Percentiles rank a stretch among this genome's conserved stretches.
These are phyloP conservation scores for Pelargonium hybrid DNA, from an alignment of 441 rosid species.

Conservation along the genomic window DNA sequence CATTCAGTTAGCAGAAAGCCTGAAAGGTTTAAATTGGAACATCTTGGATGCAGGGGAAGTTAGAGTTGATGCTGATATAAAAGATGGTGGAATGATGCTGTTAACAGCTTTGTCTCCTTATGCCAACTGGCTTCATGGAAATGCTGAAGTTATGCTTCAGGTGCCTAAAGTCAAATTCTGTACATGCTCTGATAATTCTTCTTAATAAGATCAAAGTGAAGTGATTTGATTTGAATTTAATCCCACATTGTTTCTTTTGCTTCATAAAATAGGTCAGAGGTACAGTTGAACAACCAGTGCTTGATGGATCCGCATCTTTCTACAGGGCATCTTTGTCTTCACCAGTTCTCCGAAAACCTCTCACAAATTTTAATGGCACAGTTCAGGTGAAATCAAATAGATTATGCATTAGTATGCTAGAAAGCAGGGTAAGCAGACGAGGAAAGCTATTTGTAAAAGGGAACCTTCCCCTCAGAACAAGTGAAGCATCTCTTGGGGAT, in stretches of 20 bases:
- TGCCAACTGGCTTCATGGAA: constrained; percentile 92
- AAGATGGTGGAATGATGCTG: constrained; percentile 99
- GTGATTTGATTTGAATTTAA: constrained; percentile 9
- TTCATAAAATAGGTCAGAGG: constrained; percentile 72
- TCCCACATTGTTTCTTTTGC: constrained; percentile 18
- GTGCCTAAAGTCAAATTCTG: constrained; percentile 27
- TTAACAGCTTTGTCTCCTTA: constrained; percentile 92
- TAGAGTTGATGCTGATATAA: constrained; percentile 86
- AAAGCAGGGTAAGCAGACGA: constrained; percentile 86
- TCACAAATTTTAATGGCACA: constrained; percentile 90
- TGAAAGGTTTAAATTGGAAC: constrained; percentile 81
- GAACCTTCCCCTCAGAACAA: constrained; percentile 76
- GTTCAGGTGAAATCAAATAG: constrained; percentile 84
- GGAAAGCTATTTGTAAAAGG: constrained; percentile 87
- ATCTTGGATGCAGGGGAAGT: constrained; percentile 93
- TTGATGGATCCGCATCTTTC: constrained; percentile 93
- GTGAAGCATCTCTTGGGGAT: constrained; percentile 67
- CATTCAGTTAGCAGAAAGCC: constrained; percentile 78
- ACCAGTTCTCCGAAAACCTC: constrained; percentile 78
- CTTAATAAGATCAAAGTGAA: not conserved
- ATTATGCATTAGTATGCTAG: constrained; percentile 67
- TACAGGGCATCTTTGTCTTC: constrained; percentile 86
- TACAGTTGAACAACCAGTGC: constrained; percentile 87
- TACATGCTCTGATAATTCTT: not conserved
- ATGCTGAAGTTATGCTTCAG: constrained; percentile 94